Conservation (phyloP, 768 basidiomycete species). For the Trametes villosa region DNA sequence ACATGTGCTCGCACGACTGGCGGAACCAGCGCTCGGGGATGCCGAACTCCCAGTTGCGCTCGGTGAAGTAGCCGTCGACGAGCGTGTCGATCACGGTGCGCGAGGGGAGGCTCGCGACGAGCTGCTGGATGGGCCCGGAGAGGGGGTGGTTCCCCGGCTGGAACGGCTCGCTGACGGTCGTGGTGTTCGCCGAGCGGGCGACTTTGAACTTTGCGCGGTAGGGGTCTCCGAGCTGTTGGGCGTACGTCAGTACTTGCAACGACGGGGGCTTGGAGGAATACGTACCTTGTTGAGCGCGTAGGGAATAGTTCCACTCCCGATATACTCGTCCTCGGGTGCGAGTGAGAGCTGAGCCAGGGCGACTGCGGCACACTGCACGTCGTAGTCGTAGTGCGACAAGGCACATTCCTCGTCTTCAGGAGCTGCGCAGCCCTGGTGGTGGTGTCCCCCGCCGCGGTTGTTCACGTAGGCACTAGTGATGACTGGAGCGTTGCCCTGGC, state of each 20-base stretch:
- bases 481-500: neutral
- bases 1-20: constrained; percentile 49
- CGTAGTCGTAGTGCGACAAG: constrained; percentile 32
- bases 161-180: constrained; percentile 6
- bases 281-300: constrained; percentile 52
- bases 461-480: constrained; percentile 14
- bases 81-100: constrained; percentile 21
- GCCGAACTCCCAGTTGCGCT: constrained; percentile 55
- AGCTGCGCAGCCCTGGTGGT: neutral
- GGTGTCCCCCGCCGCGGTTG: constrained; percentile 39
- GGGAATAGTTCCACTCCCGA: constrained; percentile 51
- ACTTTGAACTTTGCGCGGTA: constrained; percentile 42
- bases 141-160: constrained; percentile 36
- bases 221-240: constrained; percentile 39
- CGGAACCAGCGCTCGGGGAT: constrained; percentile 55
- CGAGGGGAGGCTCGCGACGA: constrained; percentile 36
- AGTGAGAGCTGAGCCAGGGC: constrained; percentile 48
- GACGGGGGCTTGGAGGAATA: too few species aligned
- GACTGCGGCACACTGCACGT: constrained; percentile 46
- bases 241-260: neutral
- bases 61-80: constrained; percentile 44
- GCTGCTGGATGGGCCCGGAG: constrained; percentile 36
- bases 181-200: constrained; percentile 40
- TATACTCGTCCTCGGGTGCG: constrained; percentile 50
- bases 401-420: constrained; percentile 17